Evolutionary conservation across 2,329 filamentous ascomycete genomes (phyloP).

Genomic region (Aspergillus tanneri): DNA sequence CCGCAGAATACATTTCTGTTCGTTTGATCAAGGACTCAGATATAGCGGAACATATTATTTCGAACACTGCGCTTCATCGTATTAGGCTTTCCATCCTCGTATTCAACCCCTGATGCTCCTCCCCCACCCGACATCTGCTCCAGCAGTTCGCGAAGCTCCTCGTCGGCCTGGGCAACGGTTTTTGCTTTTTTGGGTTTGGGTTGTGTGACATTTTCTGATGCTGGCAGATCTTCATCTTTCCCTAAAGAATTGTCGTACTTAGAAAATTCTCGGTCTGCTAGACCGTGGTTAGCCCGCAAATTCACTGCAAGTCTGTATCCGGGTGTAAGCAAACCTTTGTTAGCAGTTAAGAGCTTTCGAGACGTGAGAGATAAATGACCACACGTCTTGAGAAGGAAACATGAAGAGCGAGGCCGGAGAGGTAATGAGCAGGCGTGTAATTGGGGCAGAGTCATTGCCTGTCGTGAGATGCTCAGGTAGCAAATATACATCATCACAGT

Average conservation of each 20-base stretch:
- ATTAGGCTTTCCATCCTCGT: slow-evolving; percentile 70
- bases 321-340: slow-evolving; percentile 3
- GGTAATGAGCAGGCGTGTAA: too few species aligned
- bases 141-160: slow-evolving; percentile 64
- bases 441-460: too few species aligned
- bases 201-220: slow-evolving; percentile 9
- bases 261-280: background rate
- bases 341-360: slow-evolving; percentile 3
- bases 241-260: background rate
- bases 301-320: background rate
- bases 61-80: slow-evolving; percentile 72
- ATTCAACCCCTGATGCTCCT: slow-evolving; percentile 69
- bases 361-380: background rate
- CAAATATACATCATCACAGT: too few species aligned
- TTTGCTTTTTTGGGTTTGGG: slow-evolving; percentile 44
- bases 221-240: slow-evolving; percentile 3
- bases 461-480: too few species aligned
- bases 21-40: slow-evolving; percentile 33
- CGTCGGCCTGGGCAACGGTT: slow-evolving; percentile 63
- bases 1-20: background rate
- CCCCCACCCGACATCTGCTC: slow-evolving; percentile 68
- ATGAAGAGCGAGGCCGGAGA: too few species aligned
- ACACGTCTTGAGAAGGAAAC: too few species aligned
- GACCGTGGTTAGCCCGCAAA: background rate
- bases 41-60: slow-evolving; percentile 75